phyloP scores from a whole-genome alignment of 2,329 filamentous ascomycete genomes.

The Aspergillus hiratsukae region DNA sequence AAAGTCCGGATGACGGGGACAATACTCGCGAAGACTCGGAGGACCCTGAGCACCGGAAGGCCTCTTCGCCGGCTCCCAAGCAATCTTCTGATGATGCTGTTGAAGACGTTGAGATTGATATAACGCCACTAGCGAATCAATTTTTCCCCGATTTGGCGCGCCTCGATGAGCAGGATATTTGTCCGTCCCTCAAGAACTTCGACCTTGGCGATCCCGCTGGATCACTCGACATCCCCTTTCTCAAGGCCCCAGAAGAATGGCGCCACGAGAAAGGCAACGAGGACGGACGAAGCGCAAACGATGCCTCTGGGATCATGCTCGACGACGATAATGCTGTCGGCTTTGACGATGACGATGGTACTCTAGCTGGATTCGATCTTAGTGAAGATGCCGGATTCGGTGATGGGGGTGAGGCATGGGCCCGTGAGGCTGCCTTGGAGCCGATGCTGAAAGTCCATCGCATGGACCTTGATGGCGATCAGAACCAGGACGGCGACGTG shows the following conservation, averaged over 20 bases:
- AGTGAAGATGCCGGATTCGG: conserved; percentile 76
- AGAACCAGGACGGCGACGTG: conserved; percentile 48
- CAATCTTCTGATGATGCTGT: conserved; percentile 32
- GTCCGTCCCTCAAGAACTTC: conserved; percentile 89
- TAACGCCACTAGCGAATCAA: conserved; percentile 65
- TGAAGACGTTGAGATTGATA: conserved; percentile 67
- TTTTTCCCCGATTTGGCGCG: conserved; percentile 79
- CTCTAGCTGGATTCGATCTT: conserved; percentile 66
- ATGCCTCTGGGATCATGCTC: conserved; percentile 76
- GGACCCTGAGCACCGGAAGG: conserved; percentile 40
- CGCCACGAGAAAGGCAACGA: conserved; percentile 60
- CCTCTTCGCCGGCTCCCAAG: conserved; percentile 22
- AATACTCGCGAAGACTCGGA: conserved; percentile 38
- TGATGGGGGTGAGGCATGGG: conserved; percentile 94
- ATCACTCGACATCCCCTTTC: conserved; percentile 82
- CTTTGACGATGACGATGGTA: conserved; percentile 73
- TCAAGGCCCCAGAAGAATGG: conserved; percentile 87
- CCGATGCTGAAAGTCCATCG: conserved; percentile 76
- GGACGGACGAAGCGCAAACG: conserved; percentile 51
- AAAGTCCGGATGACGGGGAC: conserved; percentile 38
- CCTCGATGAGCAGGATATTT: conserved; percentile 85
- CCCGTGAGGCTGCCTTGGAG: conserved; percentile 78
- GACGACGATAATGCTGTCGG: conserved; percentile 81
- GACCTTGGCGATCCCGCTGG: conserved; percentile 83
- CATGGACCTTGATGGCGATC: conserved; percentile 48